Evolutionary conservation across 2,329 filamentous ascomycete species (phyloP).

Genomic region (Ramichloridium luteum): DNA sequence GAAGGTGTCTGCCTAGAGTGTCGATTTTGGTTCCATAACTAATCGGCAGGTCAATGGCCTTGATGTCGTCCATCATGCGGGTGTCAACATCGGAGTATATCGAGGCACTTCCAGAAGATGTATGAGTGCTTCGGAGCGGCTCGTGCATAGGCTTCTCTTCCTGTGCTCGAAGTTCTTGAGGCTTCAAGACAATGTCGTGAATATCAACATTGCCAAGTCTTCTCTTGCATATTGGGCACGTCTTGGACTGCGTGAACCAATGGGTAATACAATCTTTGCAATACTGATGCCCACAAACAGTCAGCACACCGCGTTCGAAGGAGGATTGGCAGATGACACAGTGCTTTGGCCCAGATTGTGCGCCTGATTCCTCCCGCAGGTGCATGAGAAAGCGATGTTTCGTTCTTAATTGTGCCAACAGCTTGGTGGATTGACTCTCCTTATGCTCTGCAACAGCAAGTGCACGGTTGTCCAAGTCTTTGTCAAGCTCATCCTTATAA

Average conservation of each 20-base stretch:
- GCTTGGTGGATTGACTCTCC: conserved; percentile 43
- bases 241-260: conserved; percentile 65
- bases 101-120: conserved; percentile 22
- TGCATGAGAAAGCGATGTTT: conserved; percentile 66
- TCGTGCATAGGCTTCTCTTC: conserved; percentile 31
- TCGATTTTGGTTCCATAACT: conserved; percentile 89
- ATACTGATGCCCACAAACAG: conserved; percentile 82
- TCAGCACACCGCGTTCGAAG: conserved; percentile 70
- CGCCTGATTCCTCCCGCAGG: conserved; percentile 48
- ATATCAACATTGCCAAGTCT: conserved; percentile 54
- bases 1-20: conserved; percentile 56
- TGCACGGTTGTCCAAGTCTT: conserved; percentile 41
- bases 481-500: conserved; percentile 52
- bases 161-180: conserved; percentile 57
- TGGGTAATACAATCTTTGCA: conserved; percentile 74
- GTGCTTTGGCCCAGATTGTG: conserved; percentile 42
- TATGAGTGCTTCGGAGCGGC: conserved; percentile 1
- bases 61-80: conserved; percentile 64
- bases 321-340: conserved; percentile 76
- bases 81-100: conserved; percentile 72
- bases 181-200: conserved; percentile 74
- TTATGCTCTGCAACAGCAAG: conserved; percentile 30
- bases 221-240: conserved; percentile 76
- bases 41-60: conserved; percentile 55
- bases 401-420: conserved; percentile 51